Percentiles rank a stretch among this genome's conserved stretches.
These are phyloP conservation scores for Rhodotorula diobovata DNA, from an alignment of 768 basidiomycete genomes.

Conservation along the genomic window DNA sequence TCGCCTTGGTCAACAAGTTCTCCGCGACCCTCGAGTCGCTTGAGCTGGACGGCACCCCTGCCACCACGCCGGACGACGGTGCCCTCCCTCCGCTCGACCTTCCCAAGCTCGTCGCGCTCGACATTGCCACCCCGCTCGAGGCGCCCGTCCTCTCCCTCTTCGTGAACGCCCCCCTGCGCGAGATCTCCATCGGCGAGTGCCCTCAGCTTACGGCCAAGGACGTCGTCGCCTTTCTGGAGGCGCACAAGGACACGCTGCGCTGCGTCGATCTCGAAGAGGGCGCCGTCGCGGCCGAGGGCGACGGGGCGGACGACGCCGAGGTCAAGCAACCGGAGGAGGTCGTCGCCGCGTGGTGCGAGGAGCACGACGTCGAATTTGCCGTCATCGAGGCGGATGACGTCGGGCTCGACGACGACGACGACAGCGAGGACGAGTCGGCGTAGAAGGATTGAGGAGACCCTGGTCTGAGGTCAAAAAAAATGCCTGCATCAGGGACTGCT, in stretches of 20 bases:
- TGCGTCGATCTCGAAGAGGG: background rate
- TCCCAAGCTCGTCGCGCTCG: slow-evolving; percentile 4
- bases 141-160: background rate
- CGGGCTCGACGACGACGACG: background rate
- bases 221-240: slow-evolving; percentile 4
- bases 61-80: background rate
- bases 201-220: slow-evolving; percentile 1
- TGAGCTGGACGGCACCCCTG: slow-evolving; percentile 5
- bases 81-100: background rate
- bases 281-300: background rate
- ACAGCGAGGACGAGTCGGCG: background rate
- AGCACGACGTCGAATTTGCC: background rate
- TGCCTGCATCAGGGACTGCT: too few species aligned
- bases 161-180: background rate
- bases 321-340: background rate
- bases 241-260: slow-evolving; percentile 5
- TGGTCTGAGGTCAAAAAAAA: too few species aligned
- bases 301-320: background rate
- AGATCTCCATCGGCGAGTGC: background rate
- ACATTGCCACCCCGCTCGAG: background rate
- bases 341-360: slow-evolving; percentile 6
- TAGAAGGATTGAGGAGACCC: background rate
- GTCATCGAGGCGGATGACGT: background rate
- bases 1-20: slow-evolving; percentile 6
- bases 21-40: background rate